phyloP scores from a whole-genome alignment of 805 yeast species.

The Candida montana region DNA sequence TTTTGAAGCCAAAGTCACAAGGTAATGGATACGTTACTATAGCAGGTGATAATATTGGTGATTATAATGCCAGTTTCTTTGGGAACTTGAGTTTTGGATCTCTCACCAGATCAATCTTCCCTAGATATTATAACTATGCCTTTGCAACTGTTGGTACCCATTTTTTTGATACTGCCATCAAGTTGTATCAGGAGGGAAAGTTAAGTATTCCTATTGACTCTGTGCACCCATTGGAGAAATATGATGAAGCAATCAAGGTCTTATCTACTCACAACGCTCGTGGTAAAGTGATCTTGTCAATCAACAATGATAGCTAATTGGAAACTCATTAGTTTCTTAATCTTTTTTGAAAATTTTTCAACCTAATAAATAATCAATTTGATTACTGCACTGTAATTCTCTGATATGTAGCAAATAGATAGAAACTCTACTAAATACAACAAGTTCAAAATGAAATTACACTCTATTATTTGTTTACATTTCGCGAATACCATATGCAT shows the following conservation, averaged over 20 bases:
- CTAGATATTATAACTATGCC: conserved; percentile 26
- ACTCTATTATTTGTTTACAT: not conserved
- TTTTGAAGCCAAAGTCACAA: conserved; percentile 41
- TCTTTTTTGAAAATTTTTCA: too few relatives aligned
- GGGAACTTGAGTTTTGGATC: not conserved
- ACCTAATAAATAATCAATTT: too few relatives aligned
- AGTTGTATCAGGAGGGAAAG: conserved; percentile 35
- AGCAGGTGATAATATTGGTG: conserved; percentile 46
- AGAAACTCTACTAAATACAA: too few relatives aligned
- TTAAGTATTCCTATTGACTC: conserved; percentile 49
- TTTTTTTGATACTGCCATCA: conserved; percentile 25
- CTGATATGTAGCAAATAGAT: too few relatives aligned
- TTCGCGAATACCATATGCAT: not conserved
- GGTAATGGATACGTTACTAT: conserved; percentile 49
- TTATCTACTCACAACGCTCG: conserved; percentile 43
- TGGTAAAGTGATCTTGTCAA: conserved; percentile 39
- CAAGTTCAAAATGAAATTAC: too few relatives aligned
- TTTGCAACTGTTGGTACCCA: conserved; percentile 21
- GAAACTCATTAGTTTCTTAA: too few relatives aligned
- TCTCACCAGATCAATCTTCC: conserved; percentile 14
- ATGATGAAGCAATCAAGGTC: conserved; percentile 43
- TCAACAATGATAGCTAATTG: not conserved
- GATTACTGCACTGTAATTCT: too few relatives aligned
- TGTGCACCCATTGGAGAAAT: conserved; percentile 44
- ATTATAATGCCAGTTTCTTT: conserved; percentile 18